These are phyloP conservation scores for Talaromyces pinophilus DNA, from an alignment of 2,329 filamentous ascomycete genomes.

Conservation along the genomic window DNA sequence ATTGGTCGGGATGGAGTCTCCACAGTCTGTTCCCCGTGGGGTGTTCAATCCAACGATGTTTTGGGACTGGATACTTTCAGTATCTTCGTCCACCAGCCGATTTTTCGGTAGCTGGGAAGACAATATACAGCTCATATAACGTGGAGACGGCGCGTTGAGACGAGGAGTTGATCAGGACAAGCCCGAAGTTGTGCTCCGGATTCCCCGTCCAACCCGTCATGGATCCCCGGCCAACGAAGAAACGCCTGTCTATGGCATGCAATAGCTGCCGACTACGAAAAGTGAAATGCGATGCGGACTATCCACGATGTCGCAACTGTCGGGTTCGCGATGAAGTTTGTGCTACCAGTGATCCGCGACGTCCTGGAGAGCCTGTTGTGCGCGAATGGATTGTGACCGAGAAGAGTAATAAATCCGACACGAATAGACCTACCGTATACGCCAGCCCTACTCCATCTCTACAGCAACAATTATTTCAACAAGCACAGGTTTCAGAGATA, in stretches of 20 bases:
- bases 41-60: not conserved
- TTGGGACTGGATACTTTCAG: not conserved
- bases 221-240: slow-evolving; percentile 18
- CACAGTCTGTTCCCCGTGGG: slow-evolving; percentile 16
- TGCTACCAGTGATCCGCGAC: slow-evolving; percentile 30
- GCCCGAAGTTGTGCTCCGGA: not conserved
- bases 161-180: not conserved
- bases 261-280: slow-evolving; percentile 33
- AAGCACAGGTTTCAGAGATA: not conserved
- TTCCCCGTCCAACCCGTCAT: not conserved
- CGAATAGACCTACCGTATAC: not conserved
- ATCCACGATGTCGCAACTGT: slow-evolving; percentile 34
- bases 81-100: not conserved
- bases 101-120: not conserved
- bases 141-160: not conserved
- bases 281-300: slow-evolving; percentile 33
- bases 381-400: slow-evolving; percentile 22
- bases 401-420: slow-evolving; percentile 14
- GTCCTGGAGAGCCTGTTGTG: slow-evolving; percentile 23
- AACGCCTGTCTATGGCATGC: slow-evolving; percentile 31
- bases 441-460: slow-evolving; percentile 15
- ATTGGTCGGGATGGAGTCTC: slow-evolving; percentile 14
- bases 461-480: slow-evolving; percentile 14
- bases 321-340: slow-evolving; percentile 28
- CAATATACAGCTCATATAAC: not conserved